A percentile compares a stretch with the other conserved stretches of the same genome.
phyloP scores from a whole-genome alignment of 495 filamentous ascomycete species.

The Aspergillus biplanus region DNA sequence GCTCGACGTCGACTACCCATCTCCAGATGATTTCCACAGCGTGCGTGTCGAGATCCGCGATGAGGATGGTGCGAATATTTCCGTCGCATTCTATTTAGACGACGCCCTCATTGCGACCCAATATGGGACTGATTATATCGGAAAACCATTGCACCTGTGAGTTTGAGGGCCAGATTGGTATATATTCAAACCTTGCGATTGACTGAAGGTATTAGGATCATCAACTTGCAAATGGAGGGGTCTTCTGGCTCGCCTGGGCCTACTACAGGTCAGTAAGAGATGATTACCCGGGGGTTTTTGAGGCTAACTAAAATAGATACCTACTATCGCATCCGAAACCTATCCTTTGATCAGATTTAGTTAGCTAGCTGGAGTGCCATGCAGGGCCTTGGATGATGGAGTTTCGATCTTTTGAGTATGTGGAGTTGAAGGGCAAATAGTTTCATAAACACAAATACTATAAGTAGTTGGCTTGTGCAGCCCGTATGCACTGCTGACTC shows the following conservation, averaged over 20 bases:
- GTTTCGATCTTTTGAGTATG: not conserved
- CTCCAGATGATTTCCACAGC: slow-evolving; percentile 50
- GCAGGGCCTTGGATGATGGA: not conserved
- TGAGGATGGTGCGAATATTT: slow-evolving; percentile 55
- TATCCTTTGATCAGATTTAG: slow-evolving; percentile 22
- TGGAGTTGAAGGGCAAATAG: too few species aligned
- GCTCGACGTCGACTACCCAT: slow-evolving; percentile 53
- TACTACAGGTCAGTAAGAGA: slow-evolving; percentile 26
- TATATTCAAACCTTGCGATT: not conserved
- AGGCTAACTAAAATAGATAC: slow-evolving; percentile 18
- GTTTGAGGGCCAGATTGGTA: not conserved
- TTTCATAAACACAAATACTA: too few species aligned
- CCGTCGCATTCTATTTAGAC: slow-evolving; percentile 58
- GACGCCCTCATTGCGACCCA: slow-evolving; percentile 52
- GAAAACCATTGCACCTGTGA: slow-evolving; percentile 42
- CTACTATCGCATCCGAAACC: slow-evolving; percentile 18
- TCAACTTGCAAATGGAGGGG: slow-evolving; percentile 38
- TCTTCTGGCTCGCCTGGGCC: slow-evolving; percentile 33
- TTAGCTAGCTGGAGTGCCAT: not conserved
- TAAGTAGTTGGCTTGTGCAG: not conserved
- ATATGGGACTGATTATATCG: slow-evolving; percentile 52
- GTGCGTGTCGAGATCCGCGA: slow-evolving; percentile 56
- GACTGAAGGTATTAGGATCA: slow-evolving; percentile 18
- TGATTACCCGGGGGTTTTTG: not conserved
- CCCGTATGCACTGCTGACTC: not conserved